Base-by-base conservation (phyloP, 371 early-diverging fungal genomes). In the Batkoa obscura region DNA sequence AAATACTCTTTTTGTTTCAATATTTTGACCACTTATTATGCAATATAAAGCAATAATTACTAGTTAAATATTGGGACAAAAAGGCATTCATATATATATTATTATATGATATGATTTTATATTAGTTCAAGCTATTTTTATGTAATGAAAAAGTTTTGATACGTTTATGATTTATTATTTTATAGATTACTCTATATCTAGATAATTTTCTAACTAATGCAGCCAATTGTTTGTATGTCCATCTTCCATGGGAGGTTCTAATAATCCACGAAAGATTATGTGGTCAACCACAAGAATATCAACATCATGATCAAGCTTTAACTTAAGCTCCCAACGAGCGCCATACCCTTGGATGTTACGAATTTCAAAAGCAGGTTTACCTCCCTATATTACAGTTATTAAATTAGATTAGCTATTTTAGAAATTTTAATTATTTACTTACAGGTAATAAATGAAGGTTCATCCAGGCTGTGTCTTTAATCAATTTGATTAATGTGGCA, bases 231-330 rank as follows among this genome's bases (percentile, higher is more conserved):
- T 58, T 12, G 53, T 15, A 62, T 70, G 70, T 0, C 70, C 70
- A 53, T 68, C 63, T 50, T 61, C 59, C 66, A 66, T 67, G 39
- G 64, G 70, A 42, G 70, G 70, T 49, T 70, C 70, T 32, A 70
- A 53, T 55, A 70, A 70, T 2, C 70, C 70, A 30, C 70, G 61
- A 60, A 70, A 70, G 13, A 55, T 55, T 10, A 60, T 39, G 13
- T n/a, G 30, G 17, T 41, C 5, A 15, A 33, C 23, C 32, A 42
- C n/a, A 43, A 5, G 13, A 10, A 10, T 13, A 41, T 41, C 13
- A 8, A 13, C 46, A 39, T 54, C 41, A 2, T 12, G 15, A 31
- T 37, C 66, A 10, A 35, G 6, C 0, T 43, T 13, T 10, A 34
- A 48, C 23, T 31, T 36, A 35, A 59, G 36, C 53, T 59, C 56